Evolutionary conservation across 768 basidiomycete genomes (phyloP).

Genomic region (Auricularia auricula-judae): DNA sequence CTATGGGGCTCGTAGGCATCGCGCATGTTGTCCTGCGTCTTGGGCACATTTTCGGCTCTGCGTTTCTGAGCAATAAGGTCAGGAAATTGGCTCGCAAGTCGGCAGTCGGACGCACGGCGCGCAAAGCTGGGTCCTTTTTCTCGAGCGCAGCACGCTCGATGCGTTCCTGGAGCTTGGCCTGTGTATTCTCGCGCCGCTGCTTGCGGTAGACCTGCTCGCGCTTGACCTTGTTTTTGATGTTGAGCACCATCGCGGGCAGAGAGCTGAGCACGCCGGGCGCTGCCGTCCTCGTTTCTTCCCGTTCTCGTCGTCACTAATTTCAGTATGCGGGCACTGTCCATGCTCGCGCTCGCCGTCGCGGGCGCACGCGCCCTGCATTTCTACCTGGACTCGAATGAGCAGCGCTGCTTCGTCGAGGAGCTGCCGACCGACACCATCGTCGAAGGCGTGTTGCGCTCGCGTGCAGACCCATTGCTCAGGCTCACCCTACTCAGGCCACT

Average conservation of each 20-base stretch:
- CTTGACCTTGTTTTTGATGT: constrained; percentile 81
- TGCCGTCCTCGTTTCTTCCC: too few species aligned
- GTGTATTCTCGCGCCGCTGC: constrained; percentile 64
- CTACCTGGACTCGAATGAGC: constrained; percentile 90
- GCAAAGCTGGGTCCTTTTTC: constrained; percentile 58
- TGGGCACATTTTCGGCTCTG: constrained; percentile 72
- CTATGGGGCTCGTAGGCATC: constrained; percentile 40
- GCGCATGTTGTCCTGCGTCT: constrained; percentile 87
- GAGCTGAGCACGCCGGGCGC: neutral
- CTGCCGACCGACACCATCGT: constrained; percentile 91
- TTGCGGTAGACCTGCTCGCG: constrained; percentile 68
- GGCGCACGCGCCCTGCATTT: constrained; percentile 78
- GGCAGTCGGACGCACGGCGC: constrained; percentile 28
- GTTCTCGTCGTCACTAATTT: neutral
- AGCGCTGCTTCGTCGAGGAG: constrained; percentile 93
- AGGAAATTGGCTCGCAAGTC: neutral
- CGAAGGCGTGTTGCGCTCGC: constrained; percentile 66
- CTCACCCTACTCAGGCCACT: too few species aligned
- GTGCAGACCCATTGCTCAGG: too few species aligned
- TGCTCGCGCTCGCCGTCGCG: constrained; percentile 31
- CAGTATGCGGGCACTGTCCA: neutral
- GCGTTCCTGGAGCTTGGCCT: constrained; percentile 70
- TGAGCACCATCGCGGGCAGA: neutral
- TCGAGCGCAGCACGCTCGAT: constrained; percentile 72
- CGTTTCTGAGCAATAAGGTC: constrained; percentile 46